A percentile compares a stretch with the other conserved stretches of the same genome.
Evolutionary conservation across 140 eudicot genomes (phyloP).

Genomic region (Erigeron philadelphicus): DNA sequence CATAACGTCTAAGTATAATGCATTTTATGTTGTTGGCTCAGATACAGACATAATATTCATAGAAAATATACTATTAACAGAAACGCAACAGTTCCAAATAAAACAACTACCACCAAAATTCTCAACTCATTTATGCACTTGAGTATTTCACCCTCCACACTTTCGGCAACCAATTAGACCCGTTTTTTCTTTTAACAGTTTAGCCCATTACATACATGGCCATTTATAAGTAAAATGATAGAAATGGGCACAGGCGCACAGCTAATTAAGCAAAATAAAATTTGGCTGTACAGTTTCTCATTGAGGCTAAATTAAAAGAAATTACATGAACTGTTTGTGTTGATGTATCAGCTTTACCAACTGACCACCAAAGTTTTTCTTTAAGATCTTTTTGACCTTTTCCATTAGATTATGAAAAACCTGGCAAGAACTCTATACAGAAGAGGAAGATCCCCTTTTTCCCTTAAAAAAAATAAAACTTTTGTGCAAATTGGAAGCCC

Average conservation of each 20-base stretch:
- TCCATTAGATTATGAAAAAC: slow-evolving; percentile 13
- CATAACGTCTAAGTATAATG: too few species aligned
- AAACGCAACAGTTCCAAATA: too few species aligned
- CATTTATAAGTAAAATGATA: slow-evolving; percentile 7
- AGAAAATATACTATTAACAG: too few species aligned
- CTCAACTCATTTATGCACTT: too few species aligned
- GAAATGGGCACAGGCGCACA: background rate
- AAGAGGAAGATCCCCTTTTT: slow-evolving; percentile 19
- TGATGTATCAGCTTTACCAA: slow-evolving; percentile 15
- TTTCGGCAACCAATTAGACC: background rate
- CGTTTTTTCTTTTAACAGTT: background rate
- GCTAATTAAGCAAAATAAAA: slow-evolving; percentile 10
- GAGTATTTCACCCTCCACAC: too few species aligned
- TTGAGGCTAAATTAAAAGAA: background rate
- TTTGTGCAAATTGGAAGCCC: slow-evolving; percentile 21
- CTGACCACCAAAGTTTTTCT: slow-evolving; percentile 20
- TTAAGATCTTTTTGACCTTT: slow-evolving; percentile 25
- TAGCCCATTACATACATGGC: background rate
- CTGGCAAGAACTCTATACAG: slow-evolving; percentile 25
- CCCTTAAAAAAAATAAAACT: slow-evolving; percentile 8
- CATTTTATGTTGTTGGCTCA: too few species aligned
- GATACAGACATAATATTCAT: too few species aligned
- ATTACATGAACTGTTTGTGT: slow-evolving; percentile 7
- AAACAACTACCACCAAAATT: too few species aligned
- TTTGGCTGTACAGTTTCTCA: slow-evolving; percentile 30